Evolutionary conservation across 305 asterid genomes (phyloP).

Genomic region (Ilex paraguariensis): DNA sequence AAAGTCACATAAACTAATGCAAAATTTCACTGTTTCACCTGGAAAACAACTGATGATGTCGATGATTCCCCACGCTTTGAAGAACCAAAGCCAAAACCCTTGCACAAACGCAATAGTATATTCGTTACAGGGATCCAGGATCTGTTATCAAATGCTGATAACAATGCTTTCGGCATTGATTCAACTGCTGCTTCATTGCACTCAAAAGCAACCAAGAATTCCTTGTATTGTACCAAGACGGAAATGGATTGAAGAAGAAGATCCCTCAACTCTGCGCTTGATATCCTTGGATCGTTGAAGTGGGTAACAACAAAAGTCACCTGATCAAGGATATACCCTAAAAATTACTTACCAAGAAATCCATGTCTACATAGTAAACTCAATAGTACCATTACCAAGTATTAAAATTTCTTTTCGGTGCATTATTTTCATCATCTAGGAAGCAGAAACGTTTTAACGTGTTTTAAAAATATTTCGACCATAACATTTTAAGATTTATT

Average conservation of each 20-base stretch:
- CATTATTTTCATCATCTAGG: too few relatives aligned
- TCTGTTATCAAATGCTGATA: constrained; percentile 83
- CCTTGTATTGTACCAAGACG: constrained; percentile 83
- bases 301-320: constrained; percentile 82
- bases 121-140: constrained; percentile 96
- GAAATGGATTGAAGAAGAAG: constrained; percentile 96
- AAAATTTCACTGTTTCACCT: constrained; percentile 34
- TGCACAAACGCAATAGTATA: constrained; percentile 75
- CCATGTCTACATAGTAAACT: not conserved
- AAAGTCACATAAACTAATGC: constrained; percentile 6
- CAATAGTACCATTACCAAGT: not conserved
- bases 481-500: too few relatives aligned
- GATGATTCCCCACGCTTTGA: constrained; percentile 85
- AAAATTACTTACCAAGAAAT: not conserved
- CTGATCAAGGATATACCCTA: constrained; percentile 30
- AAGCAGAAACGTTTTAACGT: too few relatives aligned
- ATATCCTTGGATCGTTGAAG: constrained; percentile 90
- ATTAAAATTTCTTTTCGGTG: too few relatives aligned
- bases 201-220: constrained; percentile 76
- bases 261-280: constrained; percentile 86
- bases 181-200: constrained; percentile 75
- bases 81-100: constrained; percentile 77
- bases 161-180: constrained; percentile 74
- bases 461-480: too few relatives aligned
- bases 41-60: constrained; percentile 70